These are phyloP conservation scores for Tricladium varicosporioides DNA, from an alignment of 2,329 filamentous ascomycete species.

Conservation along the genomic window DNA sequence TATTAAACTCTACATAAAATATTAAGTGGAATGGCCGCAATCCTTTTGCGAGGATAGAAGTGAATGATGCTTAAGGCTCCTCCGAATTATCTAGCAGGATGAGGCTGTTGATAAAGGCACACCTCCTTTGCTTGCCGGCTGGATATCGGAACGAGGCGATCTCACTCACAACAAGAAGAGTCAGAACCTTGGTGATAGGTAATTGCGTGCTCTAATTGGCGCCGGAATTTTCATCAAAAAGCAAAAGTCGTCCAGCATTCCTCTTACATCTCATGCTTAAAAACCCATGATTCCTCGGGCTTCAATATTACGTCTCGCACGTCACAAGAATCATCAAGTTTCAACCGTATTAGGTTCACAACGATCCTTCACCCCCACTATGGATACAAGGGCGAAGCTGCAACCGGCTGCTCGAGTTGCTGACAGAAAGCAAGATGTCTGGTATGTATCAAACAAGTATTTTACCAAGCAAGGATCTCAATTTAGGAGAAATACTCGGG, in stretches of 20 bases:
- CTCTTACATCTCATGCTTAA: neutral
- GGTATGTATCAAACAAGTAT: conserved; percentile 37
- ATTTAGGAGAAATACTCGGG: neutral
- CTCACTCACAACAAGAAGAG: neutral
- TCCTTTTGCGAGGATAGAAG: neutral
- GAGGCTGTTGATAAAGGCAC: neutral
- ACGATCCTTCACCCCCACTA: conserved; percentile 27
- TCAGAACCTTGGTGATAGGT: neutral
- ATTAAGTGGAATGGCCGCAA: neutral
- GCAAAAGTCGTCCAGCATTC: neutral
- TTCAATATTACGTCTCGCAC: conserved; percentile 8
- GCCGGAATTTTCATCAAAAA: neutral
- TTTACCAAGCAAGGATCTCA: neutral
- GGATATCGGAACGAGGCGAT: neutral
- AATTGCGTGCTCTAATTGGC: neutral
- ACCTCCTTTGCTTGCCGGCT: neutral
- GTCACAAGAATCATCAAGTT: conserved; percentile 6
- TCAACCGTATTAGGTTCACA: conserved; percentile 12
- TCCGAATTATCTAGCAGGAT: neutral
- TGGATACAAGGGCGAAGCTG: conserved; percentile 35
- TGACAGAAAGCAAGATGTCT: conserved; percentile 56
- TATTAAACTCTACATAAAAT: too few species aligned
- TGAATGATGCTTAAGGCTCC: neutral
- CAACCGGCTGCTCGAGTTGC: conserved; percentile 54
- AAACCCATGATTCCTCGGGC: conserved; percentile 16